These are phyloP conservation scores for Blastobotrys capitulatus DNA, from an alignment of 1,139 yeast species.

Conservation along the genomic window DNA sequence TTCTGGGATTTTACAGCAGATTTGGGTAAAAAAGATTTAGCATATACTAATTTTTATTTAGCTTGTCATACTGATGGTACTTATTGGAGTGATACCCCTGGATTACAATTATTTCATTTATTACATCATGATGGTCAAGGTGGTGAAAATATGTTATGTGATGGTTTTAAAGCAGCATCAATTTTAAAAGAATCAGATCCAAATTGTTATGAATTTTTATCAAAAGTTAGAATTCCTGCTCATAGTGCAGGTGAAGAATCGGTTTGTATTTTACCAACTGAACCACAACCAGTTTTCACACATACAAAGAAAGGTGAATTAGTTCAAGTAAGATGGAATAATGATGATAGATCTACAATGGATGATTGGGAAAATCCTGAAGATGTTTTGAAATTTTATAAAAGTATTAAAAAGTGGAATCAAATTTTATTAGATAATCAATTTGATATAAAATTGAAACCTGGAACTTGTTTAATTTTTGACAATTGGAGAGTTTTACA, in stretches of 20 bases:
- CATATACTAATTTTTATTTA: constrained; percentile 65
- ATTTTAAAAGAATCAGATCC: constrained; percentile 46
- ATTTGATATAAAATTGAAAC: constrained; percentile 51
- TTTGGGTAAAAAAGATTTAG: constrained; percentile 65
- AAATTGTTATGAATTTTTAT: constrained; percentile 49
- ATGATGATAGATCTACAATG: constrained; percentile 67
- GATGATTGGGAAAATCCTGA: constrained; percentile 49
- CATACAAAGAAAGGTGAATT: constrained; percentile 51
- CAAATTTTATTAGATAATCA: constrained; percentile 51
- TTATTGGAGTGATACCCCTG: constrained; percentile 74
- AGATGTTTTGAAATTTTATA: constrained; percentile 54
- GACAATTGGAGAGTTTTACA: constrained; percentile 78
- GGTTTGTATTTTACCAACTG: constrained; percentile 60
- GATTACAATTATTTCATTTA: constrained; percentile 66
- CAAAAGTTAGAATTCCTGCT: constrained; percentile 56
- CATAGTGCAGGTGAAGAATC: constrained; percentile 72
- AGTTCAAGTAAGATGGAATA: constrained; percentile 70
- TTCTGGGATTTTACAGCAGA: constrained; percentile 81
- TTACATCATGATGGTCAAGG: constrained; percentile 63
- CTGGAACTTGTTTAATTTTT: constrained; percentile 65
- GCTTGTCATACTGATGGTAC: constrained; percentile 74
- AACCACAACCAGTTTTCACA: constrained; percentile 53
- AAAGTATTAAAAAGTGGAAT: constrained; percentile 57
- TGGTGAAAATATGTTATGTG: constrained; percentile 69
- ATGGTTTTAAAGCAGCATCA: constrained; percentile 61